Conservation (phyloP, 768 basidiomycete species). For the Boletellus ananas region DNA sequence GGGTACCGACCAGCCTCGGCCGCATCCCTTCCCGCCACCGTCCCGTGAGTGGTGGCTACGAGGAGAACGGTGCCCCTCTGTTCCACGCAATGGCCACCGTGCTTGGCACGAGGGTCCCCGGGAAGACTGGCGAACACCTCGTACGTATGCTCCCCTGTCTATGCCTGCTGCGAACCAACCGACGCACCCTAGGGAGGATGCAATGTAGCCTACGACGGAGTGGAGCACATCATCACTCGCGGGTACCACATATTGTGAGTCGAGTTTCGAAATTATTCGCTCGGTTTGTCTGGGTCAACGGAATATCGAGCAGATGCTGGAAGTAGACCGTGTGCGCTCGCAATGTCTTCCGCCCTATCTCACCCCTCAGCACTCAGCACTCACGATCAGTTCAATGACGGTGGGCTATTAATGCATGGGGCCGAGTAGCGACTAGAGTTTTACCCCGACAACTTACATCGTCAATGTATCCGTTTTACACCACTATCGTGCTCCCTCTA, state of each 20-base stretch:
- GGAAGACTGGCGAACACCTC: conserved; percentile 69
- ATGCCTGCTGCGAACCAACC: neutral
- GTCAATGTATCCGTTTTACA: neutral
- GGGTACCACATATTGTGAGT: conserved; percentile 46
- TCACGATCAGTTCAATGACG: too few relatives aligned
- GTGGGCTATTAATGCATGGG: neutral
- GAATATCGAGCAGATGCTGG: conserved; percentile 35
- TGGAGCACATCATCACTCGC: conserved; percentile 36
- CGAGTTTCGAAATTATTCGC: neutral
- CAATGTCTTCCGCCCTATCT: neutral
- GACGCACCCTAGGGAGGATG: conserved; percentile 34
- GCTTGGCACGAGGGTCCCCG: conserved; percentile 57
- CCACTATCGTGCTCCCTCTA: conserved; percentile 27
- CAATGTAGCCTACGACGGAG: conserved; percentile 38
- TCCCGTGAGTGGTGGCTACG: conserved; percentile 73
- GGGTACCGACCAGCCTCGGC: conserved; percentile 60
- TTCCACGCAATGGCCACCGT: conserved; percentile 63
- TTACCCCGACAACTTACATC: conserved; percentile 10
- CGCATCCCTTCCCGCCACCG: conserved; percentile 51
- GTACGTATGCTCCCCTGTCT: conserved; percentile 34
- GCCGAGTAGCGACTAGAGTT: neutral
- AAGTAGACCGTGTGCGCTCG: conserved; percentile 10
- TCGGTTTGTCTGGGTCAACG: neutral
- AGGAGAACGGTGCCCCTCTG: conserved; percentile 59
- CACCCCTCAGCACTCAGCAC: too few relatives aligned